These are phyloP conservation scores for Phytophthora meadii DNA, from an alignment of 352 stramenopile species.

Conservation along the genomic window DNA sequence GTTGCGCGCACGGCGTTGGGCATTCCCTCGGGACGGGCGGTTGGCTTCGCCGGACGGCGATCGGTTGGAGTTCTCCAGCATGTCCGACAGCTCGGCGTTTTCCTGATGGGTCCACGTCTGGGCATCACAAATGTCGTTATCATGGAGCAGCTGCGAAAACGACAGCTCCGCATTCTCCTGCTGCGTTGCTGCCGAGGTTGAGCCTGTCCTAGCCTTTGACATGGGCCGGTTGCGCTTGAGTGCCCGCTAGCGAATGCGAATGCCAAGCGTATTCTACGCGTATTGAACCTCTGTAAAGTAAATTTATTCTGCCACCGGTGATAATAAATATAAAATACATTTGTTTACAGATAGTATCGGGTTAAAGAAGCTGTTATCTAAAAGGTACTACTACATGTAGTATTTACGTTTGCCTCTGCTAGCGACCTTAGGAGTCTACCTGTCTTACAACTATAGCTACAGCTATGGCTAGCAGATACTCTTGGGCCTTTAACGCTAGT, in stretches of 20 bases:
- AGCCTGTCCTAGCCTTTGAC: slow-evolving; percentile 8
- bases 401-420: too few relatives aligned
- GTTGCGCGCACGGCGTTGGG: slow-evolving; percentile 32
- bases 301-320: neutral
- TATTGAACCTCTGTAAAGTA: slow-evolving; percentile 18
- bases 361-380: too few relatives aligned
- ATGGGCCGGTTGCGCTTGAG: slow-evolving; percentile 1
- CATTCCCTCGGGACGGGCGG: slow-evolving; percentile 9
- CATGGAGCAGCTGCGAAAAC: slow-evolving; percentile 19
- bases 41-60: neutral
- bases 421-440: too few relatives aligned
- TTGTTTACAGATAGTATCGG: too few relatives aligned
- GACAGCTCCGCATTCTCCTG: slow-evolving; percentile 2
- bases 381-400: too few relatives aligned
- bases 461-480: too few relatives aligned
- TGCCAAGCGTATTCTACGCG: neutral
- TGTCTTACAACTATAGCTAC: too few relatives aligned
- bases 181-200: slow-evolving; percentile 1
- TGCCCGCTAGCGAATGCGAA: slow-evolving; percentile 16
- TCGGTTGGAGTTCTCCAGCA: slow-evolving; percentile 31
- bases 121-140: slow-evolving; percentile 19
- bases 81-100: slow-evolving; percentile 27
- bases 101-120: slow-evolving; percentile 7
- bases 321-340: too few relatives aligned
- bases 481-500: too few relatives aligned